Percentiles rank a stretch among this genome's conserved stretches.
These are phyloP conservation scores for Croton laevigatus DNA, from an alignment of 441 rosid genomes.

Conservation along the genomic window DNA sequence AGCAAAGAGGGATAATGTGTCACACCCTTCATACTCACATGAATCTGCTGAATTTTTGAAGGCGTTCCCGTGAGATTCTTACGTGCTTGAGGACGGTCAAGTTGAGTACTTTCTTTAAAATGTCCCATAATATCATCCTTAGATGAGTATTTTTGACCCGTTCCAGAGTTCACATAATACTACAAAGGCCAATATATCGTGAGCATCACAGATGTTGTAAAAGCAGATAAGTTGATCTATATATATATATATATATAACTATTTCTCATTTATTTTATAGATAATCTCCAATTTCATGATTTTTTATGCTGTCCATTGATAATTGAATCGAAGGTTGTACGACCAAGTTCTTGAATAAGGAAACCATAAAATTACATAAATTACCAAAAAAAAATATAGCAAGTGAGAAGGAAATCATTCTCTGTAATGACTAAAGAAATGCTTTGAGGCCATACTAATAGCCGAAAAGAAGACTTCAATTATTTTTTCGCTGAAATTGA, in stretches of 20 bases:
- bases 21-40: constrained; percentile 24
- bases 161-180: constrained; percentile 42
- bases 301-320: not conserved
- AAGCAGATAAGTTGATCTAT: not conserved
- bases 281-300: not conserved
- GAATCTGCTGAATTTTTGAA: constrained; percentile 22
- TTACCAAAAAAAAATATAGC: not conserved
- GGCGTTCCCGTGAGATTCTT: constrained; percentile 6
- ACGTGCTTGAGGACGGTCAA: constrained; percentile 12
- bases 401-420: not conserved
- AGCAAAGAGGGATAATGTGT: constrained; percentile 5
- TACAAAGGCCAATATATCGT: constrained; percentile 28
- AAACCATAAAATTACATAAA: not conserved
- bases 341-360: not conserved
- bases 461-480: not conserved
- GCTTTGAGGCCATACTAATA: constrained; percentile 1
- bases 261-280: not conserved
- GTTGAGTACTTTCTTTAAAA: constrained; percentile 23
- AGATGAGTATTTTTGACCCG: constrained; percentile 43
- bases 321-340: not conserved
- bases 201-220: not conserved
- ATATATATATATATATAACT: no score
- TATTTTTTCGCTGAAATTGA: not conserved
- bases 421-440: not conserved
- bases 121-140: constrained; percentile 48